Evolutionary conservation across 305 asterid species (phyloP).

Genomic region (Rubia tinctorum): DNA sequence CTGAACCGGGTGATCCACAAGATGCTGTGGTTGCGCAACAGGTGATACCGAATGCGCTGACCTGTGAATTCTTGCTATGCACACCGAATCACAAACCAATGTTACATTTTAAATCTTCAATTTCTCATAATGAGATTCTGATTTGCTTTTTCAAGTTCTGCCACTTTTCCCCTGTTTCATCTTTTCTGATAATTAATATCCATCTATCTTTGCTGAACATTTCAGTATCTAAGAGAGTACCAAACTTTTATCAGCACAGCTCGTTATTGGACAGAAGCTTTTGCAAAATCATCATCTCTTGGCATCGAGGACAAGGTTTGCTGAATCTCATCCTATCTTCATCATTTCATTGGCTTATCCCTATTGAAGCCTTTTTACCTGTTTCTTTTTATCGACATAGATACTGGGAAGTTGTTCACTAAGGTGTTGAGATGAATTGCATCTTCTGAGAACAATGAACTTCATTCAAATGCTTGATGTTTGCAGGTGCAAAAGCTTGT

Average conservation of each 20-base stretch:
- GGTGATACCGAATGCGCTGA: constrained; percentile 31
- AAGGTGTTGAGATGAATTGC: not conserved
- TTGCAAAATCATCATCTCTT: constrained; percentile 71
- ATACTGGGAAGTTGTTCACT: not conserved
- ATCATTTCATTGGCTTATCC: constrained; percentile 6
- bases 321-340: not conserved
- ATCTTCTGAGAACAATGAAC: not conserved
- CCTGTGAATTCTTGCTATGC: not conserved
- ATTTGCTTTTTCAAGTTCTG: not conserved
- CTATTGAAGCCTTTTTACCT: not conserved
- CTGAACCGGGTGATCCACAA: constrained; percentile 95
- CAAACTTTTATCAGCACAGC: constrained; percentile 77
- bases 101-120: not conserved
- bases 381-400: not conserved
- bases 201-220: constrained; percentile 12
- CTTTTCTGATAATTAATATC: constrained; percentile 9
- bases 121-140: not conserved
- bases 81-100: not conserved
- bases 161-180: not conserved
- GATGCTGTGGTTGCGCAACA: constrained; percentile 97
- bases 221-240: constrained; percentile 67
- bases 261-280: constrained; percentile 97
- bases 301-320: constrained; percentile 91
- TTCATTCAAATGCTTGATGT: constrained; percentile 8
- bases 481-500: constrained; percentile 74